phyloP scores from a whole-genome alignment of 2,329 filamentous ascomycete species.

The Diaporthe citriasiana region DNA sequence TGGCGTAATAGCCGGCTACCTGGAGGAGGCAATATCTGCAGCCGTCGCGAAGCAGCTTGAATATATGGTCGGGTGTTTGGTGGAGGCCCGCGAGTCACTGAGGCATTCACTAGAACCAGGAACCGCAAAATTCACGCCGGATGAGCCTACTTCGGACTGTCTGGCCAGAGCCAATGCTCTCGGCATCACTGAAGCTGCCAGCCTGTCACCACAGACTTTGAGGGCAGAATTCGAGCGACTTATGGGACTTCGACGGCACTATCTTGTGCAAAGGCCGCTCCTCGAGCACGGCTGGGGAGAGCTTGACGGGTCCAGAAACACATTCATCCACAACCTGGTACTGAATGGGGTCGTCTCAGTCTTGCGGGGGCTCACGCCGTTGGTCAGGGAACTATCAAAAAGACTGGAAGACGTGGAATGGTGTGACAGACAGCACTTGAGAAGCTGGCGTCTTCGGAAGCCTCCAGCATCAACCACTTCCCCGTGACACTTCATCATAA shows the following conservation, averaged over 20 bases:
- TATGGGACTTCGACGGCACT: constrained; percentile 13
- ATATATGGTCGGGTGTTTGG: constrained; percentile 11
- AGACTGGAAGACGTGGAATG: constrained; percentile 14
- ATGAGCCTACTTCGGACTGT: background rate
- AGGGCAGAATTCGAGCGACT: constrained; percentile 13
- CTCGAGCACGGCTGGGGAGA: constrained; percentile 19
- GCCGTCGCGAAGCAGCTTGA: background rate
- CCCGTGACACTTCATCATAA: background rate
- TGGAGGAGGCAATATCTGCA: constrained; percentile 12
- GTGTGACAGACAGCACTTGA: background rate
- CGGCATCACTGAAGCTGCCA: background rate
- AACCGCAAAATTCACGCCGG: background rate
- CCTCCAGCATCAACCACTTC: background rate
- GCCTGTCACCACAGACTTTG: background rate
- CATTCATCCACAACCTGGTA: constrained; percentile 15
- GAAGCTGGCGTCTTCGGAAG: background rate
- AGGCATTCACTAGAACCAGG: background rate
- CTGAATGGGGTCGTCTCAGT: constrained; percentile 9
- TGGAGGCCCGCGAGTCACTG: constrained; percentile 4
- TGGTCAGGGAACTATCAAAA: constrained; percentile 9
- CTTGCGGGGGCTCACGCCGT: background rate
- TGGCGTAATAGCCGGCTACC: background rate
- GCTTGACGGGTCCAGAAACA: background rate
- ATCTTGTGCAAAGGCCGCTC: constrained; percentile 22
- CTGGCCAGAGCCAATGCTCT: background rate